These are phyloP conservation scores for Theobroma cacao DNA, from an alignment of 345 rosid species.

Conservation along the genomic window DNA sequence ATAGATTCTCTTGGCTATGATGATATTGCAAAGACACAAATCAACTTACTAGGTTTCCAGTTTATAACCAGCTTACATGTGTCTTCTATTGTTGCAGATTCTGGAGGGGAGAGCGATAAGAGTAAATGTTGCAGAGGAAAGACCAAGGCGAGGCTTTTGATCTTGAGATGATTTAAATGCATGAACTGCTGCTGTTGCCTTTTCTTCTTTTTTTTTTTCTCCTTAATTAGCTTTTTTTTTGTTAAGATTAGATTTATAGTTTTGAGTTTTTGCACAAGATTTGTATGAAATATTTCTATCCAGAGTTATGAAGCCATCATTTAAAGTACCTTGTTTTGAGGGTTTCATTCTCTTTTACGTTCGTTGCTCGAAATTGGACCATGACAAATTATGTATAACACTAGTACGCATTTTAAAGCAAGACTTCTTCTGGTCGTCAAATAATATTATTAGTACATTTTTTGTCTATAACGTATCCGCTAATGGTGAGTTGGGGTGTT, in stretches of 20 bases:
- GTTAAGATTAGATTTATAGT: constrained; percentile 14
- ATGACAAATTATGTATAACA: background rate
- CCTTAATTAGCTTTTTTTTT: background rate
- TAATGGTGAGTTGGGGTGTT: no score
- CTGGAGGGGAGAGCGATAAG: constrained; percentile 89
- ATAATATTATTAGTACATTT: no score
- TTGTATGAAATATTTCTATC: constrained; percentile 11
- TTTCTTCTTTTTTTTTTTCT: background rate
- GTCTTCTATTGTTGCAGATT: constrained; percentile 43
- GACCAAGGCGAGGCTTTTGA: constrained; percentile 71
- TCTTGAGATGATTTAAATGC: constrained; percentile 8
- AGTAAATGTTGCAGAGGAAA: constrained; percentile 81
- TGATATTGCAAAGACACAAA: background rate
- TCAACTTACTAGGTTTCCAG: background rate
- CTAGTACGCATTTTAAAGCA: no score
- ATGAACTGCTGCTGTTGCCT: constrained; percentile 6
- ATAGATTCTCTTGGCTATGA: background rate
- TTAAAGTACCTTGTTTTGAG: background rate
- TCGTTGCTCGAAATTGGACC: background rate
- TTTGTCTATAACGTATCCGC: no score
- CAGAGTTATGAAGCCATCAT: background rate
- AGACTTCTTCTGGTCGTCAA: background rate
- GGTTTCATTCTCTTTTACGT: background rate
- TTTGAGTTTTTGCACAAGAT: constrained; percentile 16
- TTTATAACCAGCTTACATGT: background rate